Conservation (phyloP, 1,284 basidiomycete genomes). For the Vanrija pseudolonga region DNA sequence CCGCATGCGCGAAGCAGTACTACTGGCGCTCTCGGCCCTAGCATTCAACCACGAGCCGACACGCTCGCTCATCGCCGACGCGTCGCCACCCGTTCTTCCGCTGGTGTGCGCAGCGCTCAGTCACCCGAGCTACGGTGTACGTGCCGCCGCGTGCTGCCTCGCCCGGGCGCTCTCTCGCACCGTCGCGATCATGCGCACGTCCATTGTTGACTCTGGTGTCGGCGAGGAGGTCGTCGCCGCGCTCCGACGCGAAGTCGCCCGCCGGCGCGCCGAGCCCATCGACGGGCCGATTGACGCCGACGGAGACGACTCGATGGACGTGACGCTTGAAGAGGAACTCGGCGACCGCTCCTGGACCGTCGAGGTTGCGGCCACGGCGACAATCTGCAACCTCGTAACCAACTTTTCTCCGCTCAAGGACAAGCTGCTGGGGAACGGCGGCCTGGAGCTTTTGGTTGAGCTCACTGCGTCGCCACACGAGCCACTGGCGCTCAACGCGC, state of each 20-base stretch:
- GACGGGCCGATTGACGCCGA: conserved; percentile 7
- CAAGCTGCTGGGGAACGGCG: conserved; percentile 62
- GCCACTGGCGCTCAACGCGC: conserved; percentile 61
- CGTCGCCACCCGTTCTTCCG: conserved; percentile 53
- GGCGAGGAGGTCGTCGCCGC: conserved; percentile 65
- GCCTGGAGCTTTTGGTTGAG: conserved; percentile 61
- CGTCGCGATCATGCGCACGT: conserved; percentile 73
- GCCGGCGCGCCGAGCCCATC: conserved; percentile 2
- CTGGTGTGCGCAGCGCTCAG: conserved; percentile 57
- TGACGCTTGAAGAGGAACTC: conserved; percentile 23
- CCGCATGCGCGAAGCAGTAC: conserved; percentile 55
- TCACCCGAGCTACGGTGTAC: conserved; percentile 66
- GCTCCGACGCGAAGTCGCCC: conserved; percentile 48
- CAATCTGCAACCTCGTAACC: conserved; percentile 77
- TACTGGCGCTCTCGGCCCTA: conserved; percentile 67
- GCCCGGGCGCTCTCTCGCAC: conserved; percentile 73
- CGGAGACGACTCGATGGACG: conserved; percentile 7
- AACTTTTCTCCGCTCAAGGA: conserved; percentile 78
- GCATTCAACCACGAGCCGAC: conserved; percentile 67
- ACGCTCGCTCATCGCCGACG: conserved; percentile 63
- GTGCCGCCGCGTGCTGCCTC: conserved; percentile 79
- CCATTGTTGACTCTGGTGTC: conserved; percentile 73
- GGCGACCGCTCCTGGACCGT: conserved; percentile 65
- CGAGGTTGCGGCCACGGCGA: conserved; percentile 65
- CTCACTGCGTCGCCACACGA: conserved; percentile 58